Base-by-base conservation (phyloP, 2,329 filamentous ascomycete species). In the Colletotrichum camelliae region DNA sequence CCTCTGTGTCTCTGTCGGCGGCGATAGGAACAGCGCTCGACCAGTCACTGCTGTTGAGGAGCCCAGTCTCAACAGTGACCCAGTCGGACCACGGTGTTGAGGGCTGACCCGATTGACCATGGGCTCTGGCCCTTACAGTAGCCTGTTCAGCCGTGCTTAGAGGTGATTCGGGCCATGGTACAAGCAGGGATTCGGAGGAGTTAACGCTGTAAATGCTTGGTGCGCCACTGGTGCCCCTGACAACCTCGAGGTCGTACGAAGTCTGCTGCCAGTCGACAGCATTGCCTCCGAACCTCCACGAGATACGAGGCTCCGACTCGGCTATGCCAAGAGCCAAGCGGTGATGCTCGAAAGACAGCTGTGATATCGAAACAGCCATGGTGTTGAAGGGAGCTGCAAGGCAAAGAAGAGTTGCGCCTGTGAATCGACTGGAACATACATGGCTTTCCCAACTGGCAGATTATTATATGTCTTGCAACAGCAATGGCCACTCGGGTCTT, bases 211-310 rank as follows among this genome's bases (percentile, higher is more conserved):
- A 82, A 31, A 71, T 75, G 16, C 75, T 70, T 48, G 77, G 13
- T 31, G 57, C 18, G 2, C 55, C 58, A 8, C 52, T 29, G 2
- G 64, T 72, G 3, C 77, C 76, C 5, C 82, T 82, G 3, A 77
- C 77, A 12, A 89, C 80, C 71, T 89, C 84, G 4, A 89, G 76
- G 6, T 87, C 86, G 58, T 89, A 89, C 9, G 82, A 79, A 7
- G 78, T 81, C 76, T 89, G 88, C 6, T 82, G 81, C 87, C 87
- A 89, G 75, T 86, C 79, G 1, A 80, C 60, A 9, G 81, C 83
- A 8, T 82, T 79, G 3, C 85, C 85, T 5, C 81, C 81, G 61
- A 89, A 88, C 6, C 83, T 78, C 87, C 88, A 89, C 2, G 87
- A 88, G 58, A 89, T 85, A 0, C 88, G 83, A 10, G 88, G 88